Evolutionary conservation across 225 moss, liverwort and hornwort species (phyloP).

Genomic region (Bryoerythrophyllum caledonicum): DNA sequence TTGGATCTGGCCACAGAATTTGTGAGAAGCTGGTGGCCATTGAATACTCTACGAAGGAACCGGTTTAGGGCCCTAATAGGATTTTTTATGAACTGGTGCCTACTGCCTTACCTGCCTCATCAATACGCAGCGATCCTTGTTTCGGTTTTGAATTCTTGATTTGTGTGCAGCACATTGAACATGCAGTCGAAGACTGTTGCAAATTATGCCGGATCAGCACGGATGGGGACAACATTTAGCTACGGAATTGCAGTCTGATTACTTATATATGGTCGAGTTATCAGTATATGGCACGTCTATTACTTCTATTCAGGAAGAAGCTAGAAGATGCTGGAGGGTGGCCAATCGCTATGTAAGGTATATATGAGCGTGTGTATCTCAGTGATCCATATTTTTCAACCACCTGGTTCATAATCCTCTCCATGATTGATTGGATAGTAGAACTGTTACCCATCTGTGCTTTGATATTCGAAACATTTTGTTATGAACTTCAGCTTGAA

Average conservation of each 20-base stretch:
- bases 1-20: background rate
- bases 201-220: slow-evolving; percentile 26
- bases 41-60: slow-evolving; percentile 2
- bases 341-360: slow-evolving; percentile 18
- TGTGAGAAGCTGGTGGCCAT: background rate
- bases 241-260: slow-evolving; percentile 20
- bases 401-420: background rate
- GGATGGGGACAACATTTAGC: slow-evolving; percentile 20
- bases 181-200: slow-evolving; percentile 26
- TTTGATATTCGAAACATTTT: background rate
- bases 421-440: background rate
- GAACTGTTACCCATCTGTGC: background rate
- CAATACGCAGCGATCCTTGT: background rate
- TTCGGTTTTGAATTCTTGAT: background rate
- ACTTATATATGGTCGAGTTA: slow-evolving; percentile 24
- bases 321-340: slow-evolving; percentile 12
- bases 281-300: slow-evolving; percentile 17
- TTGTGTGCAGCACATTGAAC: slow-evolving; percentile 31
- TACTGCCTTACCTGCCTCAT: background rate
- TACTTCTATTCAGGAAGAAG: slow-evolving; percentile 31
- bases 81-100: background rate
- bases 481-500: background rate
- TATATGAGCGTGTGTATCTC: background rate
- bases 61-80: background rate
- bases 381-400: background rate